phyloP scores from a whole-genome alignment of 345 rosid genomes.

The Bretschneidera sinensis region DNA sequence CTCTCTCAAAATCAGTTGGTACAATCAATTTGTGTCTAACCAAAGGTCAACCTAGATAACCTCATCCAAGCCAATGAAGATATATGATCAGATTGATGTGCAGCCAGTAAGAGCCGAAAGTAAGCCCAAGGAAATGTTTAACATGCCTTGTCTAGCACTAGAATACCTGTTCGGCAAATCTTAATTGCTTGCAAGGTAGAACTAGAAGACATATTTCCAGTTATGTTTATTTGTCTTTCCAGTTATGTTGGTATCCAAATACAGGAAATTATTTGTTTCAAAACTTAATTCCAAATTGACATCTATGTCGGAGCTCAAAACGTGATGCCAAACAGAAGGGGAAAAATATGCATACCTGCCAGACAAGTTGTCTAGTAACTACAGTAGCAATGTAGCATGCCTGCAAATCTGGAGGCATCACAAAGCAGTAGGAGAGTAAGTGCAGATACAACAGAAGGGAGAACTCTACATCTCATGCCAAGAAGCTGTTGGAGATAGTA shows the following conservation, averaged over 20 bases:
- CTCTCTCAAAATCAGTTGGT: too few species aligned
- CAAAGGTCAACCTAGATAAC: too few species aligned
- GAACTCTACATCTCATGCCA: slow-evolving; percentile 33
- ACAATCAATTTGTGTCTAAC: too few species aligned
- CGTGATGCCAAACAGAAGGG: too few species aligned
- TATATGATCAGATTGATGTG: too few species aligned
- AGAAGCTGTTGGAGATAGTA: slow-evolving; percentile 60
- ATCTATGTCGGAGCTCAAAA: not conserved
- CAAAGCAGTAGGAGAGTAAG: slow-evolving; percentile 49
- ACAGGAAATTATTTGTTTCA: not conserved
- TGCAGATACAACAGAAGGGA: slow-evolving; percentile 65
- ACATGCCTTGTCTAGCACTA: not conserved
- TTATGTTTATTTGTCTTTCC: too few species aligned
- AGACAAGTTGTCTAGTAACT: slow-evolving; percentile 10
- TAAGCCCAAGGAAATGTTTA: too few species aligned
- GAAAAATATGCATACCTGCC: slow-evolving; percentile 6
- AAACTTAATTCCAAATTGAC: not conserved
- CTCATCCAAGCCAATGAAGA: too few species aligned
- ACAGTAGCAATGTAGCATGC: slow-evolving; percentile 39
- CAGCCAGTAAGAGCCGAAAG: too few species aligned
- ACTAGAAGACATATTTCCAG: too few species aligned
- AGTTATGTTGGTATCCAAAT: not conserved
- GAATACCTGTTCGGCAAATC: not conserved
- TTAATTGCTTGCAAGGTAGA: not conserved
- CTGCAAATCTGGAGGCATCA: slow-evolving; percentile 30